Evolutionary conservation across 75 land plant genomes (phyloP).

Genomic region (Ceratopteris richardii): DNA sequence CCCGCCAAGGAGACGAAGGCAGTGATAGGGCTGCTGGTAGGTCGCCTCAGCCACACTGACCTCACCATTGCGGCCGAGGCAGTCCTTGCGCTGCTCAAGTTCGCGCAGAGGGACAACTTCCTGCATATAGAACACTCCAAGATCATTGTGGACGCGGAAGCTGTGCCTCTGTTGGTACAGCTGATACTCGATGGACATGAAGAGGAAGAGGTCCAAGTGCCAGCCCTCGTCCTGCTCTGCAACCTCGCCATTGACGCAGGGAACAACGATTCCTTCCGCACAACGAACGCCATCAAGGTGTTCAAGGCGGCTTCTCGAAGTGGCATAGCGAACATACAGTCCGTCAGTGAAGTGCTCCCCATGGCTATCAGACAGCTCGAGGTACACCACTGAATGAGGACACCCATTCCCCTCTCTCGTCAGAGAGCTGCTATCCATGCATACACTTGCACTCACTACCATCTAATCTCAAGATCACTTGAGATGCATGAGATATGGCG

Average conservation of each 20-base stretch:
- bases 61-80: conserved; percentile 53
- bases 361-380: conserved; percentile 58
- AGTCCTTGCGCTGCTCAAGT: conserved; percentile 54
- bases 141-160: conserved; percentile 51
- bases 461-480: too few relatives aligned
- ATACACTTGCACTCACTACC: too few relatives aligned
- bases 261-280: conserved; percentile 39
- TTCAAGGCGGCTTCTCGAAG: conserved; percentile 34
- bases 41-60: conserved; percentile 28
- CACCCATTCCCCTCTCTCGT: too few relatives aligned
- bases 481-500: too few relatives aligned
- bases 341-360: conserved; percentile 37
- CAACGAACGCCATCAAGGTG: conserved; percentile 37
- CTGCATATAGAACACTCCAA: conserved; percentile 53
- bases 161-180: conserved; percentile 31
- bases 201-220: conserved; percentile 17
- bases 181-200: conserved; percentile 21
- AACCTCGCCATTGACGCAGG: conserved; percentile 47
- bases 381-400: too few relatives aligned
- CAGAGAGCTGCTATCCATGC: too few relatives aligned
- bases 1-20: conserved; percentile 49
- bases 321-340: conserved; percentile 24
- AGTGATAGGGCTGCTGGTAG: conserved; percentile 43
- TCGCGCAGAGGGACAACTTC: conserved; percentile 49
- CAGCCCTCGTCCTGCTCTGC: conserved; percentile 51